A percentile compares a stretch with the other conserved stretches of the same genome.
Conservation (phyloP, 148 eudicot genomes). For the Limonium bicolor region DNA sequence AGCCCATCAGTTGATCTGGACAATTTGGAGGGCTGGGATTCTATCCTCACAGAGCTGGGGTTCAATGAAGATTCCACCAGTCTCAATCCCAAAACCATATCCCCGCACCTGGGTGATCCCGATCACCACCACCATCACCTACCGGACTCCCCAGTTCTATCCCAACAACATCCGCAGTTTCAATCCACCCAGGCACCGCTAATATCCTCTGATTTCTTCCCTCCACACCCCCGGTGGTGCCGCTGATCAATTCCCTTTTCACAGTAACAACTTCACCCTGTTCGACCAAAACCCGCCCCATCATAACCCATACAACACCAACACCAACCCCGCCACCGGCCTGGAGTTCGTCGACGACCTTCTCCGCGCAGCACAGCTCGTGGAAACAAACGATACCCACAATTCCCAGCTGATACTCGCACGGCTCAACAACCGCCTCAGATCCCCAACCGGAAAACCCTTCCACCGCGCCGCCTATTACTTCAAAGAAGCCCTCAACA, state of each 20-base stretch:
- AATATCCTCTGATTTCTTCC: conserved; percentile 20
- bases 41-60: conserved; percentile 65
- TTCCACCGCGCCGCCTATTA: conserved; percentile 78
- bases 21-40: conserved; percentile 74
- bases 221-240: conserved; percentile 9
- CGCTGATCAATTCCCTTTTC: conserved; percentile 1
- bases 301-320: conserved; percentile 1
- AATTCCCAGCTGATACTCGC: conserved; percentile 48
- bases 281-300: conserved; percentile 1
- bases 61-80: conserved; percentile 59
- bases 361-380: conserved; percentile 53
- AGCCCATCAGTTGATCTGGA: conserved; percentile 34
- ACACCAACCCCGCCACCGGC: conserved; percentile 11
- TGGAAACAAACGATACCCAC: conserved; percentile 59
- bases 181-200: too few species aligned
- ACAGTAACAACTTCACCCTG: conserved; percentile 1
- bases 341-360: conserved; percentile 70
- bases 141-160: too few species aligned
- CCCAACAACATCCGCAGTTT: too few species aligned
- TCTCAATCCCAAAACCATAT: conserved; percentile 20
- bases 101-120: conserved; percentile 21
- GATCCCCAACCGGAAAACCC: conserved; percentile 56
- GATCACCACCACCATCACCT: conserved; percentile 12
- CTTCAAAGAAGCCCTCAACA: conserved; percentile 77
- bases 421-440: conserved; percentile 68